Evolutionary conservation across 129 eudicot genomes (phyloP), one percentile per base, ranked within the genome.

Genomic region (Deinandra increscens): DNA sequence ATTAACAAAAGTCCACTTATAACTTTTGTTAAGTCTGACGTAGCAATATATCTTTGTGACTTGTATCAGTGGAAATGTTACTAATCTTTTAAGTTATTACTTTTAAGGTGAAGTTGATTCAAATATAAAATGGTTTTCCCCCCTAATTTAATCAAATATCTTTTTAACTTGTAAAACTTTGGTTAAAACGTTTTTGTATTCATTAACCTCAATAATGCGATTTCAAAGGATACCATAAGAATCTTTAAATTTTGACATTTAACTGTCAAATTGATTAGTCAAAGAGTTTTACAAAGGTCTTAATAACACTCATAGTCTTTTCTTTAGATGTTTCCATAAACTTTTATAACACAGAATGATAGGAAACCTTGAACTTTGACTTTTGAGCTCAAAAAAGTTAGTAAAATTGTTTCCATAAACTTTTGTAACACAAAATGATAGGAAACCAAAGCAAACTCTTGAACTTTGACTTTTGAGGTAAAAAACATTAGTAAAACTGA

Each of bases 191-290:
- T 39, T n/a, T 39, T 17, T 17, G 10, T 49, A 49, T 19, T 0
- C 23, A 49, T 17, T 20, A 10, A 15, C 55, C 9, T 49, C 15
- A 7, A 36, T 36, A 6, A 26, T 36, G 5, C 39, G 7, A 36
- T 36, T 36, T 36, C 39, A 36, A 3, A 36, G 7, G 39, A 17
- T 7, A 18, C 4, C 60, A 20, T 22, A 54, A 2, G 1, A 19
- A 54, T 54, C 13, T 54, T 54, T 20, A 54, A 54, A 9, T 14
- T 19, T 54, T 20, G 33, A 20, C 33, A 9, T 54, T 54, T 51
- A 29, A 54, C 5, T n/a, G 36, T 54, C 60, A 54, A 54, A 54
- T 22, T 50, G 58, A 50, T 50, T 18, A 50, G 58, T 50, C 58
- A 50, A 50, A 6, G 3, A 9, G 19, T 53, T 1, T 2, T 20